Conservation (phyloP, 2,329 filamentous ascomycete species). For the Epichloe scottii region DNA sequence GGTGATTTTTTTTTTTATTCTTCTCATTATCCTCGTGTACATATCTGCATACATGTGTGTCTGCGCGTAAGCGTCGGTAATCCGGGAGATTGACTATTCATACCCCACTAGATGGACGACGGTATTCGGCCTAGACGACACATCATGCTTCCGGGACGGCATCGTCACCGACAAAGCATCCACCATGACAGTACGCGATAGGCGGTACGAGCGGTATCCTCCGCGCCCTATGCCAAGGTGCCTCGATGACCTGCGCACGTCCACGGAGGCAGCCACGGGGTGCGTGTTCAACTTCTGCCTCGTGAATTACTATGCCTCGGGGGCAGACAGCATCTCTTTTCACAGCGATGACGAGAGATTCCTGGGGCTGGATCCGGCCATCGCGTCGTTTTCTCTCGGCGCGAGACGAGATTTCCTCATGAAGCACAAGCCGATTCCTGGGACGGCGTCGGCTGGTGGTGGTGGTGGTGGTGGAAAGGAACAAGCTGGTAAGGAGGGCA, state of each 20-base stretch:
- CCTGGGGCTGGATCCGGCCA: constrained; percentile 54
- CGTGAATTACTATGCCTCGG: constrained; percentile 73
- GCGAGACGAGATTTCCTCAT: constrained; percentile 63
- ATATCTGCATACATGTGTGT: neutral
- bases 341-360: constrained; percentile 75
- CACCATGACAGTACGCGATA: constrained; percentile 30
- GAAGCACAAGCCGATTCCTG: constrained; percentile 56
- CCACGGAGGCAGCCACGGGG: constrained; percentile 54
- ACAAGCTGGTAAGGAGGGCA: constrained; percentile 14
- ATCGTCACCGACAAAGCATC: constrained; percentile 32
- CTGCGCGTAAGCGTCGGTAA: neutral
- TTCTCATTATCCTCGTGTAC: neutral
- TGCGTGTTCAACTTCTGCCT: constrained; percentile 65
- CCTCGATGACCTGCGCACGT: constrained; percentile 47
- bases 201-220: constrained; percentile 38
- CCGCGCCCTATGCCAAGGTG: constrained; percentile 62
- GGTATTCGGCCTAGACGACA: constrained; percentile 48
- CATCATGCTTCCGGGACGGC: constrained; percentile 42
- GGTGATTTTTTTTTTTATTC: neutral
- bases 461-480: constrained; percentile 12
- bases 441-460: constrained; percentile 14
- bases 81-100: neutral
- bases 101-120: constrained; percentile 31
- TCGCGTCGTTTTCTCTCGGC: constrained; percentile 64
- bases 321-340: constrained; percentile 64